These are phyloP conservation scores for Leptographium wingfieldii DNA, from an alignment of 2,329 filamentous ascomycete species.

Conservation along the genomic window DNA sequence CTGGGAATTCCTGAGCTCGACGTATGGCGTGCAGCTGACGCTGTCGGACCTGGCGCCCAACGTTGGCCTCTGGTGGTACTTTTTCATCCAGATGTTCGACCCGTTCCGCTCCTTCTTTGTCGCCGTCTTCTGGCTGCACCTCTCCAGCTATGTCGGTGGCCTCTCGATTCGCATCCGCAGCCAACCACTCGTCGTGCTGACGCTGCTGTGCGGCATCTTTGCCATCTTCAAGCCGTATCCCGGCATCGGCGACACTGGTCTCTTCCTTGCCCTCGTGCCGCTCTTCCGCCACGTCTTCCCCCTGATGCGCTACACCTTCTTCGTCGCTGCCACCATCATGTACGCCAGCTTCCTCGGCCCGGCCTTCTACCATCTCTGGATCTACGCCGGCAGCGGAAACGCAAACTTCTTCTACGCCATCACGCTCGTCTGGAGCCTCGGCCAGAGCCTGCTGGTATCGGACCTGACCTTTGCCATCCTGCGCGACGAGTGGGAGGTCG, in stretches of 20 bases:
- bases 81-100: constrained; percentile 99
- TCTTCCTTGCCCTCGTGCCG: constrained; percentile 73
- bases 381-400: constrained; percentile 94
- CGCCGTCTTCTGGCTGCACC: constrained; percentile 94
- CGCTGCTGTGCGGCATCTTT: constrained; percentile 77
- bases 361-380: constrained; percentile 94
- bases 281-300: constrained; percentile 88
- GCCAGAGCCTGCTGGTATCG: constrained; percentile 72
- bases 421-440: constrained; percentile 94
- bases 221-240: constrained; percentile 97
- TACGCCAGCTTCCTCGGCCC: constrained; percentile 85
- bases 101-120: constrained; percentile 95
- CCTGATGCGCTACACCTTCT: constrained; percentile 85
- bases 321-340: constrained; percentile 68
- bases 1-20: constrained; percentile 78
- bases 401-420: constrained; percentile 99
- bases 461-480: constrained; percentile 82
- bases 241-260: constrained; percentile 75
- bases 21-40: constrained; percentile 85
- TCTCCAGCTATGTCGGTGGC: constrained; percentile 78
- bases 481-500: constrained; percentile 86
- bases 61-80: constrained; percentile 98
- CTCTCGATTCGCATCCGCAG: constrained; percentile 69
- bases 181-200: constrained; percentile 77
- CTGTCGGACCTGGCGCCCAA: constrained; percentile 91